Conservation (phyloP, 306 rosid species). For the Bauhinia variegata region DNA sequence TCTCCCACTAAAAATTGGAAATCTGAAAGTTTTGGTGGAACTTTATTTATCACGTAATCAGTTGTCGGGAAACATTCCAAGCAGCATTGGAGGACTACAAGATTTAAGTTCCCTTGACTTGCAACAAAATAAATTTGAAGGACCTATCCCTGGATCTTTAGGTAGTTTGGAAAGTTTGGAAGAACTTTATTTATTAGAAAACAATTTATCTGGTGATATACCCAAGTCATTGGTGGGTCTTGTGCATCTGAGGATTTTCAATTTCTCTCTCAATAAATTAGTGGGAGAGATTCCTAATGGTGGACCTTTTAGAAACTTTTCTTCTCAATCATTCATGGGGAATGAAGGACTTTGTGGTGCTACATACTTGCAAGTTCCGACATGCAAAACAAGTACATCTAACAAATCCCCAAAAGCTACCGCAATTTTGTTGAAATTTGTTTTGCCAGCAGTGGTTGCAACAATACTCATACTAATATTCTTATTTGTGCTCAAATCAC, state of each 20-base stretch:
- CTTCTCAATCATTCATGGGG: slow-evolving; percentile 32
- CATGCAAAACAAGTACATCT: slow-evolving; percentile 12
- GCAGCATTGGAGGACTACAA: background rate
- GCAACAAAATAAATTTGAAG: too few species aligned
- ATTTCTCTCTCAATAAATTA: too few species aligned
- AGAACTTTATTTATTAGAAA: too few species aligned
- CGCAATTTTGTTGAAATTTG: background rate
- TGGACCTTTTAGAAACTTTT: slow-evolving; percentile 28
- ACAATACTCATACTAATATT: background rate
- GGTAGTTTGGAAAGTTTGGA: too few species aligned
- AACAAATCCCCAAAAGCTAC: background rate
- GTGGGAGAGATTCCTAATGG: too few species aligned
- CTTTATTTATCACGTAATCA: background rate
- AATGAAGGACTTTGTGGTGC: slow-evolving; percentile 44
- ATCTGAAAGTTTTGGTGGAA: background rate
- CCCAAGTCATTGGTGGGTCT: too few species aligned
- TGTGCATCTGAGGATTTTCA: too few species aligned
- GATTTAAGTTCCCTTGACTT: background rate
- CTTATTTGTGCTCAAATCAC: background rate
- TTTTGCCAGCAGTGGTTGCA: background rate
- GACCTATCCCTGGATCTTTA: too few species aligned
- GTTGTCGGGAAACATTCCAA: background rate
- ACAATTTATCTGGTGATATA: too few species aligned
- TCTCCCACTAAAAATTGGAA: background rate
- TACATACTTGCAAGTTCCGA: slow-evolving; percentile 5